These are phyloP conservation scores for Arabidopsis hybrid DNA, from an alignment of 441 rosid species.

Conservation along the genomic window DNA sequence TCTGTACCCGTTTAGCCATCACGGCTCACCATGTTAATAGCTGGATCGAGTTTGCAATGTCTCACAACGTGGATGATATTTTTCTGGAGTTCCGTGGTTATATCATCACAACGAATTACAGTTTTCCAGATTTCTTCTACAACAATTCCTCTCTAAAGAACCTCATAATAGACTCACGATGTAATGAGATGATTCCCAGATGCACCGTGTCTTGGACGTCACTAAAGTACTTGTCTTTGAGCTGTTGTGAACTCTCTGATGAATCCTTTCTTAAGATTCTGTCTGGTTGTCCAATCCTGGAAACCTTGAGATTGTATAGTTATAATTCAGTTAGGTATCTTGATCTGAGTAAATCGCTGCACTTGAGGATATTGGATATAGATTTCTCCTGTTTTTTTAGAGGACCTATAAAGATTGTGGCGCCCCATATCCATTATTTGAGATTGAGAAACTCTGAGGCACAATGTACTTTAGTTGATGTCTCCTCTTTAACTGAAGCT, in stretches of 20 bases:
- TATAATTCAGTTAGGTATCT: not conserved
- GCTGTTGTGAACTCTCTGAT: not conserved
- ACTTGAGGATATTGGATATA: not conserved
- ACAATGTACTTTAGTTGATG: not conserved
- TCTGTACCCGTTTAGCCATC: not conserved
- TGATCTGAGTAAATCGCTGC: not conserved
- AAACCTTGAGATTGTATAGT: not conserved
- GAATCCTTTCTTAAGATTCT: not conserved
- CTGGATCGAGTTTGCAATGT: not conserved
- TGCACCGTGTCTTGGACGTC: constrained; percentile 2
- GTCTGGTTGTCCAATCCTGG: constrained; percentile 17
- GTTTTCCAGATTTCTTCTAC: not conserved
- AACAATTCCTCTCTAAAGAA: not conserved
- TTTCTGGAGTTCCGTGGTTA: not conserved
- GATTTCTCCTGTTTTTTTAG: not conserved
- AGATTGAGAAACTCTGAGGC: not conserved
- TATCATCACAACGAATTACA: not conserved
- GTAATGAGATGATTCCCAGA: too few relatives aligned
- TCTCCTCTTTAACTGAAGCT: constrained; percentile 21
- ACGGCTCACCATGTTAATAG: not conserved
- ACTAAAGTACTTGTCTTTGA: not conserved
- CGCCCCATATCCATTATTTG: constrained; percentile 17
- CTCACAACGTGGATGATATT: not conserved
- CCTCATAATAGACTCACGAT: too few relatives aligned
- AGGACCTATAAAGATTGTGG: not conserved